phyloP scores from a whole-genome alignment of 805 yeast species.

The Kodamaea nitidulidarum region DNA sequence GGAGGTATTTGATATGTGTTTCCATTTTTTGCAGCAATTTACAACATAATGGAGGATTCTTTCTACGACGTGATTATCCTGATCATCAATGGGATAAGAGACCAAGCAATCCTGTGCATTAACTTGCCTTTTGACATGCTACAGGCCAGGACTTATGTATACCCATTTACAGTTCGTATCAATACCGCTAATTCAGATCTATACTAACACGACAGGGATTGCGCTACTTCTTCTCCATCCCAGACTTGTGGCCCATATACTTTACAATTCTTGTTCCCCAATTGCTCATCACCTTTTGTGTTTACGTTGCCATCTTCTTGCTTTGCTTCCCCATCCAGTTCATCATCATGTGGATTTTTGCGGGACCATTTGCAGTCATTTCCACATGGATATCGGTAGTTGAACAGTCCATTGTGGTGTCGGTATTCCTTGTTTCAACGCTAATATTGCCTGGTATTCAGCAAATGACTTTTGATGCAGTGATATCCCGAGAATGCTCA shows the following conservation, averaged over 20 bases:
- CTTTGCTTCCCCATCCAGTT: conserved; percentile 45
- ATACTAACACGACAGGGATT: conserved; percentile 31
- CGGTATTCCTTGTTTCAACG: conserved; percentile 39
- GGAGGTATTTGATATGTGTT: too few species aligned
- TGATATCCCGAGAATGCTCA: conserved; percentile 41
- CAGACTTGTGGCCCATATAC: conserved; percentile 46
- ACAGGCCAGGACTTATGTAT: conserved; percentile 19
- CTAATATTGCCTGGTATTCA: conserved; percentile 47
- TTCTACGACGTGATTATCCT: neutral
- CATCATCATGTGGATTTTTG: conserved; percentile 34
- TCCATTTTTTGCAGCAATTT: conserved; percentile 8
- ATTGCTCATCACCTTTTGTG: conserved; percentile 28
- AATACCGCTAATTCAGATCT: neutral
- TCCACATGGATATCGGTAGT: conserved; percentile 43
- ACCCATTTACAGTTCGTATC: conserved; percentile 23
- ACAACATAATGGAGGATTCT: neutral
- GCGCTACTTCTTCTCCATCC: conserved; percentile 35
- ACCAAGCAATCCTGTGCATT: neutral
- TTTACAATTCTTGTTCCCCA: conserved; percentile 45
- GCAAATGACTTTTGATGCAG: conserved; percentile 45
- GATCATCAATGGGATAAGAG: neutral
- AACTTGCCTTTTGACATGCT: conserved; percentile 11
- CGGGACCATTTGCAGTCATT: conserved; percentile 50
- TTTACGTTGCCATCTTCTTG: conserved; percentile 31
- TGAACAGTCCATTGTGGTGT: conserved; percentile 40